Base-by-base conservation (phyloP, 768 basidiomycete genomes). In the Lactarius sp. region DNA sequence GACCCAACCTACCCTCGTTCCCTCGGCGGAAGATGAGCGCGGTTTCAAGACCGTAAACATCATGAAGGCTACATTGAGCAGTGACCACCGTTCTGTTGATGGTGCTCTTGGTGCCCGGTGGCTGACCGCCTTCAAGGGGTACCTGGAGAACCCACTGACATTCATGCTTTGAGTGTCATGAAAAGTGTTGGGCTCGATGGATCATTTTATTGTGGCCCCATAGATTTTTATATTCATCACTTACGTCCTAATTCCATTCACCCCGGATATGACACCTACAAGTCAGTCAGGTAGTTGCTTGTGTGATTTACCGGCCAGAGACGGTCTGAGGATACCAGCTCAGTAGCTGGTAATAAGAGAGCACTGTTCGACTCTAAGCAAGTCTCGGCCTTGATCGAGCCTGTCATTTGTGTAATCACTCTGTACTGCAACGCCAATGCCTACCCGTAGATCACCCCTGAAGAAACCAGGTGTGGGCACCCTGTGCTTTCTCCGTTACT, bases 21-120 rank as follows among this genome's bases (percentile, higher is more conserved):
- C 92, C 39, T 94, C 92, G 27, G 85, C 88, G 0, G 88, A 92
- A 71, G 87, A 91, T 68, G 93, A 94, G 73, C 93, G 90, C 72
- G 97, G 96, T 46, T 99, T 96, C 82, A 98, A 94, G 83, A 87
- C 86, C 20, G 83, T 83, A 18, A 87, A 93, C 71, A 80, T 90
- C 54, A 95, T 99, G 94, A 97, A 97, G 74, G 97, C 88, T 18
- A 98, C 97, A 5, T 78, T 99, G 70, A 94, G 92, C 76, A 87
- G 88, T 44, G 97, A 99, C 74, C 97, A 99, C 79, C 81, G 97
- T 70, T 90, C 87, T 42, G 95, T 98, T 13, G 97, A 99, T 75
- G 97, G 97, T 51, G 97, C 97, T 53, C 85, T 98, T 59, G 94
- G 88, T 60, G 94, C 97, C 27, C 83, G 85, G 73, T 99, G 94